Percentiles rank a stretch among this genome's conserved stretches.
Evolutionary conservation across 2,329 filamentous ascomycete species (phyloP).

Genomic region (Colletotrichum sublineola): DNA sequence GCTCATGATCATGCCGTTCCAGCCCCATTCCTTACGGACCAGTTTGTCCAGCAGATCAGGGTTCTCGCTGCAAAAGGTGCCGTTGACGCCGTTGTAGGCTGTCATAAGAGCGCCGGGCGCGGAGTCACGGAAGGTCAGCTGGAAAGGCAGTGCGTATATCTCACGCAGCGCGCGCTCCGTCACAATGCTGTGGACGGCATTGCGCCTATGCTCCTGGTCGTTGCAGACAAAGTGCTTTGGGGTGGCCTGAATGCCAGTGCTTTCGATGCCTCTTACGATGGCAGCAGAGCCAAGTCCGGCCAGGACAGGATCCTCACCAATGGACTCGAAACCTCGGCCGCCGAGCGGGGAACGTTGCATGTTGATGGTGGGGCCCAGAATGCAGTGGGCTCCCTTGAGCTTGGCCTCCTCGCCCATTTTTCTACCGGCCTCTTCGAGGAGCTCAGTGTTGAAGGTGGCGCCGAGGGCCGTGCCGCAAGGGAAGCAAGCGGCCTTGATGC

Average conservation of each 20-base stretch:
- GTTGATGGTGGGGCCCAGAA: constrained; percentile 74
- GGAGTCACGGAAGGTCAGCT: constrained; percentile 66
- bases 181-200: constrained; percentile 67
- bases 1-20: constrained; percentile 69
- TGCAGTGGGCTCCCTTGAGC: constrained; percentile 69
- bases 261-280: constrained; percentile 68
- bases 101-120: constrained; percentile 70
- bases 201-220: constrained; percentile 71
- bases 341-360: constrained; percentile 72
- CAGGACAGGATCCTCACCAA: constrained; percentile 70
- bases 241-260: constrained; percentile 67
- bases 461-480: constrained; percentile 71
- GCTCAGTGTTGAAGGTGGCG: constrained; percentile 68
- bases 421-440: constrained; percentile 64
- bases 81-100: constrained; percentile 71
- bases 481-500: constrained; percentile 70
- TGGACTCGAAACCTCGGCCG: constrained; percentile 71
- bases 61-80: constrained; percentile 68
- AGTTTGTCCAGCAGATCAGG: constrained; percentile 63
- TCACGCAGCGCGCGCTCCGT: constrained; percentile 69
- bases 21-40: constrained; percentile 69
- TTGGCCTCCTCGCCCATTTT: constrained; percentile 67
- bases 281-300: constrained; percentile 67
- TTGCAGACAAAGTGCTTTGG: constrained; percentile 74
- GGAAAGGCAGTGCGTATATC: constrained; percentile 71